These are phyloP conservation scores for Boletus vermiculosoides DNA, from an alignment of 768 basidiomycete species.

Conservation along the genomic window DNA sequence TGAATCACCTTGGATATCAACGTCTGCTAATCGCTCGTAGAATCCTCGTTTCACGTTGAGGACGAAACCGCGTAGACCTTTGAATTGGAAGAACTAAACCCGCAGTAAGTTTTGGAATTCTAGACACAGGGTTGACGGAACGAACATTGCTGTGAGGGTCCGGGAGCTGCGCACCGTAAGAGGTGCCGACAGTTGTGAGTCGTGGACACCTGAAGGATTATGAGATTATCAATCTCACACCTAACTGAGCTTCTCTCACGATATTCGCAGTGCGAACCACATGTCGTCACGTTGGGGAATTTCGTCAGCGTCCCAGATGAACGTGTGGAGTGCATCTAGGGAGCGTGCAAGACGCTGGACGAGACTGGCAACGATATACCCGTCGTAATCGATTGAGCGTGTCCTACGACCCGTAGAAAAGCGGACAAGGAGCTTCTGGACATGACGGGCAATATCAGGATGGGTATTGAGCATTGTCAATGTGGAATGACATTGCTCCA, in stretches of 20 bases:
- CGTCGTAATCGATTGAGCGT: constrained; percentile 14
- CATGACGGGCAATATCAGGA: constrained; percentile 63
- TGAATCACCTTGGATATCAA: constrained; percentile 51
- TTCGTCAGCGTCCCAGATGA: constrained; percentile 74
- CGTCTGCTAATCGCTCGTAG: constrained; percentile 56
- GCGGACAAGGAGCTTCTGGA: constrained; percentile 54
- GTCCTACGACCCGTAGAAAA: constrained; percentile 33
- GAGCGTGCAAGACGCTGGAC: constrained; percentile 50
- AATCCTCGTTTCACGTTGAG: constrained; percentile 60
- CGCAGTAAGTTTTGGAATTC: not conserved
- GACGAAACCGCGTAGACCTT: constrained; percentile 59
- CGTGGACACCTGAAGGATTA: constrained; percentile 55
- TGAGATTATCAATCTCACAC: not conserved
- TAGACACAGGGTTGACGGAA: constrained; percentile 8
- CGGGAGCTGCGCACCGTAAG: constrained; percentile 61
- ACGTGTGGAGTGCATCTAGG: constrained; percentile 64
- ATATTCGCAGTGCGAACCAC: constrained; percentile 72
- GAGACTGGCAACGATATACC: constrained; percentile 46
- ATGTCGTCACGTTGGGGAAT: constrained; percentile 65
- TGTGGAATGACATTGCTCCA: constrained; percentile 60
- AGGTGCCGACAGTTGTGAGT: constrained; percentile 58
- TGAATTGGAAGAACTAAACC: constrained; percentile 65
- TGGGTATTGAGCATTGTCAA: constrained; percentile 59
- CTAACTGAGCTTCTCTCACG: constrained; percentile 40
- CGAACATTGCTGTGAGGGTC: constrained; percentile 60